phyloP scores from a whole-genome alignment of 768 basidiomycete species.

The Lenzites betulinus region DNA sequence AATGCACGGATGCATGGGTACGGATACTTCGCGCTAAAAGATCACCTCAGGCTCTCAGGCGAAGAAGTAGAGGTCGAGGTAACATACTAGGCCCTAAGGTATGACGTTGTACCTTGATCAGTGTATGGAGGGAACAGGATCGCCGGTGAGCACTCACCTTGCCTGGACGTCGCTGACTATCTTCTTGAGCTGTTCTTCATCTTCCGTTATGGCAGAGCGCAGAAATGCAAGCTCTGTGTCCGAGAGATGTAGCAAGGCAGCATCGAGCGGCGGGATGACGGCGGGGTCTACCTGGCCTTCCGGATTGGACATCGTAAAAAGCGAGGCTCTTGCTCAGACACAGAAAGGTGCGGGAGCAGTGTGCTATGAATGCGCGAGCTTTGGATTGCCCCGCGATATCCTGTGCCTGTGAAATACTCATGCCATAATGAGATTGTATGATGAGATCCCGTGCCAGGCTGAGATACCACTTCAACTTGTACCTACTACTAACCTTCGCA shows the following conservation, averaged over 20 bases:
- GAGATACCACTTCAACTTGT: too few species aligned
- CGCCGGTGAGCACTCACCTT: conserved; percentile 17
- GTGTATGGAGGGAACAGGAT: not conserved
- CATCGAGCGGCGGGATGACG: conserved; percentile 27
- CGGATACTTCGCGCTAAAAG: conserved; percentile 29
- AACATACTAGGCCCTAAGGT: too few species aligned
- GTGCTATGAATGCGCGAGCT: too few species aligned
- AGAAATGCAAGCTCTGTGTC: conserved; percentile 29
- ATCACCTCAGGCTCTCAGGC: not conserved
- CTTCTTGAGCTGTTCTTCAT: conserved; percentile 27
- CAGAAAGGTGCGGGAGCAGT: too few species aligned
- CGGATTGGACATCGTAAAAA: not conserved
- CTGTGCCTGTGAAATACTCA: too few species aligned
- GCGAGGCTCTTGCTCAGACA: too few species aligned
- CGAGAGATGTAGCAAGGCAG: conserved; percentile 21
- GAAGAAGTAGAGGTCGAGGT: too few species aligned
- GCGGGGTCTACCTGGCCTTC: conserved; percentile 17
- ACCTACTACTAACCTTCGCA: too few species aligned
- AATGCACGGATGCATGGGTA: conserved; percentile 38
- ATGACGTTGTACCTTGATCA: too few species aligned
- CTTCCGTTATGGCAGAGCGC: conserved; percentile 22
- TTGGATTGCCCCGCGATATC: too few species aligned
- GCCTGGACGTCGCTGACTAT: conserved; percentile 32
- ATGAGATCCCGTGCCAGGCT: too few species aligned
- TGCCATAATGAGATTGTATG: too few species aligned